Evolutionary conservation across 495 filamentous ascomycete genomes (phyloP).

Genomic region (Daldinia vernicosa): DNA sequence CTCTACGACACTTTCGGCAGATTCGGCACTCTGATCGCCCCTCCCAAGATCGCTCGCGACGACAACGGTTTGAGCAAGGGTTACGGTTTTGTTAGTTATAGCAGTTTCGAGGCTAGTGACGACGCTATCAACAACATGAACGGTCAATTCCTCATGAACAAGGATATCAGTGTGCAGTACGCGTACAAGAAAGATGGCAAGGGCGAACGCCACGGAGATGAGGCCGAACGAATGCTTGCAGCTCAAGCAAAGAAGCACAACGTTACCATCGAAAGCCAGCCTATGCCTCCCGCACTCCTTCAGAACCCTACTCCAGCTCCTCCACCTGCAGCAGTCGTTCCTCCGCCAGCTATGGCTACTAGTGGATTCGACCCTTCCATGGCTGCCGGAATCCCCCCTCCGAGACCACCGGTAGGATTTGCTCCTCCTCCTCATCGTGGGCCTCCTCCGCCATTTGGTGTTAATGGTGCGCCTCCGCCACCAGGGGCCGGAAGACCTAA

Average conservation of each 20-base stretch:
- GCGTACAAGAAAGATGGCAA: conserved; percentile 99
- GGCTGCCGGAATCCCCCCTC: conserved; percentile 41
- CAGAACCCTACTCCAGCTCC: conserved; percentile 50
- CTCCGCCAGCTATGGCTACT: conserved; percentile 45
- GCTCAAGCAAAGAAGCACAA: conserved; percentile 94
- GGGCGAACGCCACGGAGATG: conserved; percentile 93
- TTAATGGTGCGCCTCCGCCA: conserved; percentile 41
- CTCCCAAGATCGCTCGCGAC: conserved; percentile 94
- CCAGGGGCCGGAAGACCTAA: conserved; percentile 45
- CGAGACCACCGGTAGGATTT: conserved; percentile 43
- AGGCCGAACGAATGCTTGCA: conserved; percentile 92
- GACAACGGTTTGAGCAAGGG: conserved; percentile 92
- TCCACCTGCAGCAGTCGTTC: conserved; percentile 41
- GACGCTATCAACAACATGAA: conserved; percentile 93
- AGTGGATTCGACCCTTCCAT: conserved; percentile 43
- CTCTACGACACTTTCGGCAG: conserved; percentile 97
- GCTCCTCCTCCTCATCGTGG: conserved; percentile 58
- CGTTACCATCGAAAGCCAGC: conserved; percentile 74
- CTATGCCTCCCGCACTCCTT: conserved; percentile 65
- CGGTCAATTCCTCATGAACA: conserved; percentile 96
- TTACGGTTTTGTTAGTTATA: conserved; percentile 95
- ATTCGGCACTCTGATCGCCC: conserved; percentile 83
- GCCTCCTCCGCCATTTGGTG: conserved; percentile 47
- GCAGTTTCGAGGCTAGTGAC: conserved; percentile 93
- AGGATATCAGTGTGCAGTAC: conserved; percentile 94